Percentiles rank a stretch among this genome's conserved stretches.
phyloP scores from a whole-genome alignment of 208 protist species.

The Leptomonas pyrrhocoris region DNA sequence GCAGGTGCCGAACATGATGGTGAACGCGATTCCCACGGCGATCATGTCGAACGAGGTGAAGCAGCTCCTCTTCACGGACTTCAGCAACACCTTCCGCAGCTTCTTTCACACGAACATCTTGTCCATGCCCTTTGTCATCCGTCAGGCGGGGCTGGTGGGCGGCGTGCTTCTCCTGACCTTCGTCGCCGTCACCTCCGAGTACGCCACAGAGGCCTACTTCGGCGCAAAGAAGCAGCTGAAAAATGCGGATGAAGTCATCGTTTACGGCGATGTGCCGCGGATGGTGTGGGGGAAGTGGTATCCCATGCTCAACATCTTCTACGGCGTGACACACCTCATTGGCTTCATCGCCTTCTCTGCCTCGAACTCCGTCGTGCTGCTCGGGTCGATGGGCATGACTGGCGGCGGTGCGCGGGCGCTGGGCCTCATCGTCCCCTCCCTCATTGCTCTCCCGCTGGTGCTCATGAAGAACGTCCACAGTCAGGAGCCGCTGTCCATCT shows the following conservation, averaged over 20 bases:
- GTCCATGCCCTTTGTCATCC: constrained; percentile 58
- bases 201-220: constrained; percentile 64
- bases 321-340: constrained; percentile 57
- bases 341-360: constrained; percentile 58
- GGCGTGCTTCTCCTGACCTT: constrained; percentile 53
- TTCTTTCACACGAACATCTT: constrained; percentile 67
- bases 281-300: constrained; percentile 52
- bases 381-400: constrained; percentile 50
- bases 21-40: constrained; percentile 38
- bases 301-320: constrained; percentile 58
- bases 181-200: constrained; percentile 51
- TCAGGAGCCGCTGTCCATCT: constrained; percentile 46
- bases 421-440: constrained; percentile 48
- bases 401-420: constrained; percentile 42
- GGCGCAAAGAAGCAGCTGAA: constrained; percentile 61
- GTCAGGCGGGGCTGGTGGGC: constrained; percentile 49
- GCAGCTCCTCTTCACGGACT: constrained; percentile 54
- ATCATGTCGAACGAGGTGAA: constrained; percentile 55
- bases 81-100: constrained; percentile 54
- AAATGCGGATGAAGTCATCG: constrained; percentile 40
- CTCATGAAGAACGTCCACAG: constrained; percentile 54
- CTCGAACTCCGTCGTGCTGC: constrained; percentile 49
- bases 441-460: constrained; percentile 49
- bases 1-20: constrained; percentile 36
- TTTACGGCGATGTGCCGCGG: constrained; percentile 53